Base-by-base conservation (phyloP, 1,284 basidiomycete genomes). In the Cryptococcus deneoformans region DNA sequence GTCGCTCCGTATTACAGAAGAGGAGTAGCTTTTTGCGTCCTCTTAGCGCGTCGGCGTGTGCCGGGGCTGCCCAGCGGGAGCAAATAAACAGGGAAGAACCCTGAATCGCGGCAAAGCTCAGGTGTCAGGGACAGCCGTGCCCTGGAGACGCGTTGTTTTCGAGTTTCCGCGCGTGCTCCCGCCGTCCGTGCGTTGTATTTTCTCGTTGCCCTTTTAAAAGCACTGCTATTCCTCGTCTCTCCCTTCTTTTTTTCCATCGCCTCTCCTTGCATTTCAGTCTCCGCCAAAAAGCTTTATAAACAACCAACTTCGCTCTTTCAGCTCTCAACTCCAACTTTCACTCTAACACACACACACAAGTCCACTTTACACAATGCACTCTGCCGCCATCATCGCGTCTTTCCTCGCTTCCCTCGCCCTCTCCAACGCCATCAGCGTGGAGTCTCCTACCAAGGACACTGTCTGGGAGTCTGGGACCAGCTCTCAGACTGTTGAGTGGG, bases 401-500 rank as follows among this genome's bases (percentile, higher is more conserved):
- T 54, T 55, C 47, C 54, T 79, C 62, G 67, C 77, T 62, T 55
- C 83, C 63, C 61, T 78, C 65, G 66, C 85, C 71, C 35, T 60
- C 37, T 82, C 81, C 39, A 75, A 82, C 57, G 88, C 87, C 37
- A 85, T 86, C 79, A 57, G 71, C 53, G 82, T 91, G 69, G 82
- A 80, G 55, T 76, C 68, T 53, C 90, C 89, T 46, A 78, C 71
- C 60, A 64, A 65, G 37, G 56, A 66, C 43, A 67, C 81, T 35
- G 81, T 81, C 53, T 92, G 88, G 88, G 37, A 56, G 35, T 66
- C 82, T 65, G 63, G 63, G 2, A 68, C 70, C 14, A 61, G 20
- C 20, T 66, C 80, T 50, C 87, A 90, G 72, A 79, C 73, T 39
- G 77, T 89, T 60, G 58, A 75, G 16, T 90, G 89, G 88, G 58